Percentiles rank a stretch among this genome's conserved stretches.
phyloP scores from a whole-genome alignment of 495 filamentous ascomycete species.

The Aspergillus campestris region DNA sequence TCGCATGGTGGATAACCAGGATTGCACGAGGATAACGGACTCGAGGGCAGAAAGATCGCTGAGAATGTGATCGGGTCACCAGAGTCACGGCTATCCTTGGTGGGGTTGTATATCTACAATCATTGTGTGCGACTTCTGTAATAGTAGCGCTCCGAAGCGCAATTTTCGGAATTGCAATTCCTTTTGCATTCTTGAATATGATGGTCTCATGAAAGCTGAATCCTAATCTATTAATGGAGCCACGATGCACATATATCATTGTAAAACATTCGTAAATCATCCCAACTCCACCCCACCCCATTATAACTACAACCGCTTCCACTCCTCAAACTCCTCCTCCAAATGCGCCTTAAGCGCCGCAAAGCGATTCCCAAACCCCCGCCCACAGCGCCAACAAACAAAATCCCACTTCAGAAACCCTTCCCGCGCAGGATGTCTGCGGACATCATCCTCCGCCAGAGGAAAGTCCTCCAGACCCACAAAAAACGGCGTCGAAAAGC shows the following conservation, averaged over 20 bases:
- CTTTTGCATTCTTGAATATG: too few species aligned
- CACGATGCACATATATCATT: too few species aligned
- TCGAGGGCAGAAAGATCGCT: slow-evolving; percentile 12
- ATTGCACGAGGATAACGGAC: slow-evolving; percentile 4
- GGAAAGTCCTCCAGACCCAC: slow-evolving; percentile 76
- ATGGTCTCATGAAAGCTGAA: too few species aligned
- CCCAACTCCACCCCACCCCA: not conserved
- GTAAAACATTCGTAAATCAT: not conserved
- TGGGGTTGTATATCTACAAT: slow-evolving; percentile 29
- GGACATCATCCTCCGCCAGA: slow-evolving; percentile 49
- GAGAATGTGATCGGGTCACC: slow-evolving; percentile 20
- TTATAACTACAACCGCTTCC: slow-evolving; percentile 56
- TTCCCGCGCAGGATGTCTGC: slow-evolving; percentile 45
- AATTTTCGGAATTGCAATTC: too few species aligned
- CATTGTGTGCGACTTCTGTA: slow-evolving; percentile 7
- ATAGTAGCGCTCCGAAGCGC: slow-evolving; percentile 3
- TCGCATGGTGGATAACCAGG: not conserved
- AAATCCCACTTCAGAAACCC: slow-evolving; percentile 55
- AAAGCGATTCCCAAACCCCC: slow-evolving; percentile 64
- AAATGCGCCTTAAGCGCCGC: slow-evolving; percentile 70
- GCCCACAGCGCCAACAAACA: slow-evolving; percentile 79
- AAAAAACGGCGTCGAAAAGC: slow-evolving; percentile 83
- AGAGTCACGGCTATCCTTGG: slow-evolving; percentile 8
- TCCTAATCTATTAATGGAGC: too few species aligned
- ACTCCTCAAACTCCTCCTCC: slow-evolving; percentile 68